phyloP scores from a whole-genome alignment of 176 grass and related monocot genomes.

The Dendrocalamus sinicus region DNA sequence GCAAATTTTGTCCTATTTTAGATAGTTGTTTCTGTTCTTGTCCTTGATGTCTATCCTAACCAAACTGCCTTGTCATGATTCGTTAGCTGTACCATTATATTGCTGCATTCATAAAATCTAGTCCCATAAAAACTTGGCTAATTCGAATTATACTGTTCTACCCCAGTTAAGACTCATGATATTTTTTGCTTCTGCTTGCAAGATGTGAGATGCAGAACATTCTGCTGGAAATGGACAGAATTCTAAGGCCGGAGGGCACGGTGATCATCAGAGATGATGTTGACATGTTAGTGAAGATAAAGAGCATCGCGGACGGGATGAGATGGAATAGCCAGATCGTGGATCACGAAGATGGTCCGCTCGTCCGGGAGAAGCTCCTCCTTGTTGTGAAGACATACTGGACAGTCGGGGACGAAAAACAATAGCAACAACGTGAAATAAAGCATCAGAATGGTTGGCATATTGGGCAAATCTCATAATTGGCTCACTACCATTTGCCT shows the following conservation, averaged over 20 bases:
- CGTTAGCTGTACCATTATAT: background rate
- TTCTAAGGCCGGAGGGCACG: constrained; percentile 83
- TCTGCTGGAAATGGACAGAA: constrained; percentile 89
- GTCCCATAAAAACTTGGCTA: background rate
- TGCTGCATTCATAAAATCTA: background rate
- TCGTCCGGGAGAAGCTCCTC: constrained; percentile 86
- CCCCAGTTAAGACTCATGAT: constrained; percentile 14
- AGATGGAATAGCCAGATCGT: constrained; percentile 92
- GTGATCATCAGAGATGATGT: constrained; percentile 91
- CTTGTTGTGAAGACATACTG: constrained; percentile 94
- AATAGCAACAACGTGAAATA: constrained; percentile 48
- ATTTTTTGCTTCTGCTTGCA: background rate
- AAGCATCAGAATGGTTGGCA: constrained; percentile 35
- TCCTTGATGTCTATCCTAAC: background rate
- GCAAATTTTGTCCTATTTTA: background rate
- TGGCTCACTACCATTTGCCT: constrained; percentile 17
- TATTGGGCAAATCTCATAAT: constrained; percentile 35
- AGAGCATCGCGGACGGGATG: constrained; percentile 79
- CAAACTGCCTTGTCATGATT: background rate
- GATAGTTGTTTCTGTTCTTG: background rate
- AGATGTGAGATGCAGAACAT: constrained; percentile 88
- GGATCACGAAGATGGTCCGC: constrained; percentile 92
- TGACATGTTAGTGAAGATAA: constrained; percentile 82
- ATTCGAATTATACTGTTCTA: background rate
- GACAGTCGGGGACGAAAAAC: constrained; percentile 60